Percentiles rank a stretch among this genome's conserved stretches.
Conservation (phyloP, 805 yeast genomes). For the Candida vaughaniae region DNA sequence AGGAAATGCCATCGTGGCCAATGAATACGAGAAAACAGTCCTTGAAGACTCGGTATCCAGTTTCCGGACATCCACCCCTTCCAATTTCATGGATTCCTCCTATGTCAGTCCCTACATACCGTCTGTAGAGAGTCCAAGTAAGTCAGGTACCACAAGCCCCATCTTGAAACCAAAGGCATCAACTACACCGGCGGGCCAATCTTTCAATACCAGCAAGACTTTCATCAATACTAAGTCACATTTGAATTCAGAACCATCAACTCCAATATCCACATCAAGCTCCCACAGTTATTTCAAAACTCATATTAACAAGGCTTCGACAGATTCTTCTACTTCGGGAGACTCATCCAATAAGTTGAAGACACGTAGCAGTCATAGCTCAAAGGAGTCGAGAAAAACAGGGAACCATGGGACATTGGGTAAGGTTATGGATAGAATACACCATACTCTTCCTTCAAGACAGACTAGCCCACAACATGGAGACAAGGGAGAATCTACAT, state of each 20-base stretch:
- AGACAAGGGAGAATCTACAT: neutral
- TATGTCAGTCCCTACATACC: constrained; percentile 15
- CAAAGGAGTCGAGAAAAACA: constrained; percentile 11
- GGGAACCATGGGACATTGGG: neutral
- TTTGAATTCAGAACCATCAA: constrained; percentile 12
- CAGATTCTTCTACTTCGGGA: constrained; percentile 9
- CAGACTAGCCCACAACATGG: constrained; percentile 4
- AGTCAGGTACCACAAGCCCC: constrained; percentile 5
- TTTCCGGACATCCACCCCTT: constrained; percentile 10
- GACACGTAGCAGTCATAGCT: constrained; percentile 9
- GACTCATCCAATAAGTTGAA: constrained; percentile 10
- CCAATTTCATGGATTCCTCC: constrained; percentile 8
- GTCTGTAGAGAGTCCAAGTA: neutral
- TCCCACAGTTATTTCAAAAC: constrained; percentile 6
- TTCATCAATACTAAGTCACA: constrained; percentile 10
- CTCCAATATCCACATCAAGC: constrained; percentile 9
- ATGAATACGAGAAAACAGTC: constrained; percentile 14
- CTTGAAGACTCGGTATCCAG: constrained; percentile 10
- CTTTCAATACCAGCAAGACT: constrained; percentile 2
- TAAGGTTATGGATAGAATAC: constrained; percentile 7
- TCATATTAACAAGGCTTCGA: constrained; percentile 9
- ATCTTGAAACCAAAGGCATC: constrained; percentile 4
- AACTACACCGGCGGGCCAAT: constrained; percentile 1
- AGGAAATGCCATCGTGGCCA: constrained; percentile 32
- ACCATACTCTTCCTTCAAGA: constrained; percentile 8